phyloP scores from a whole-genome alignment of 2,329 filamentous ascomycete species.

The Gnomoniopsis sp. region DNA sequence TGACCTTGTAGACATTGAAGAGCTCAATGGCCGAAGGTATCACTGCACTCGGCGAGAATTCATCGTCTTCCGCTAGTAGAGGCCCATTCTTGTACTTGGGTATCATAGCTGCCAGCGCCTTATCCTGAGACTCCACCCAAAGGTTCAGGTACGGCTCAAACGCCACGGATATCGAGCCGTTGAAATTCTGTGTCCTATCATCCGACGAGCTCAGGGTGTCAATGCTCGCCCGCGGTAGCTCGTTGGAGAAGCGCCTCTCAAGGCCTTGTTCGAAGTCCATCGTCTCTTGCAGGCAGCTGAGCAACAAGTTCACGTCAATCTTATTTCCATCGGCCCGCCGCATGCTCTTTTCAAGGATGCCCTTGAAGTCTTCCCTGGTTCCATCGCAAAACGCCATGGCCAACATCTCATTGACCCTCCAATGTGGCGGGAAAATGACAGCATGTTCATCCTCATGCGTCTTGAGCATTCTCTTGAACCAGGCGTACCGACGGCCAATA shows the following conservation, averaged over 20 bases:
- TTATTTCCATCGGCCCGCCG: constrained; percentile 71
- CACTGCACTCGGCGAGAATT: constrained; percentile 86
- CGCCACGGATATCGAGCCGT: constrained; percentile 88
- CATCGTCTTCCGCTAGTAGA: constrained; percentile 77
- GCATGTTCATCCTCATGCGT: constrained; percentile 93
- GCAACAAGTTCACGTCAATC: constrained; percentile 82
- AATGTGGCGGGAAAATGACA: constrained; percentile 78
- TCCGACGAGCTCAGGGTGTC: constrained; percentile 83
- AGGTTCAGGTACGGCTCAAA: constrained; percentile 96
- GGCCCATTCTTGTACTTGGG: constrained; percentile 84
- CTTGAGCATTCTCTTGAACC: constrained; percentile 95
- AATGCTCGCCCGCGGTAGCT: constrained; percentile 71
- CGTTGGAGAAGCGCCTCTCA: constrained; percentile 75
- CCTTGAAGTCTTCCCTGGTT: constrained; percentile 92
- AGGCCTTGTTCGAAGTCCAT: constrained; percentile 94
- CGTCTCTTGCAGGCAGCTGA: constrained; percentile 90
- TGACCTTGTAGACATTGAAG: constrained; percentile 94
- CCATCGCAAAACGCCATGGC: constrained; percentile 93
- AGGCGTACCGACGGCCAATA: constrained; percentile 89
- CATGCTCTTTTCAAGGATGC: constrained; percentile 85
- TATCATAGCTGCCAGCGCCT: constrained; percentile 77
- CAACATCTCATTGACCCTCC: constrained; percentile 87
- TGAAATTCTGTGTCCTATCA: constrained; percentile 73
- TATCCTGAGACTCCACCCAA: constrained; percentile 96
- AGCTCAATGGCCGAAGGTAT: constrained; percentile 93